These are phyloP conservation scores for Williopsis jadinii DNA, from an alignment of 1,139 yeast species.

Conservation along the genomic window DNA sequence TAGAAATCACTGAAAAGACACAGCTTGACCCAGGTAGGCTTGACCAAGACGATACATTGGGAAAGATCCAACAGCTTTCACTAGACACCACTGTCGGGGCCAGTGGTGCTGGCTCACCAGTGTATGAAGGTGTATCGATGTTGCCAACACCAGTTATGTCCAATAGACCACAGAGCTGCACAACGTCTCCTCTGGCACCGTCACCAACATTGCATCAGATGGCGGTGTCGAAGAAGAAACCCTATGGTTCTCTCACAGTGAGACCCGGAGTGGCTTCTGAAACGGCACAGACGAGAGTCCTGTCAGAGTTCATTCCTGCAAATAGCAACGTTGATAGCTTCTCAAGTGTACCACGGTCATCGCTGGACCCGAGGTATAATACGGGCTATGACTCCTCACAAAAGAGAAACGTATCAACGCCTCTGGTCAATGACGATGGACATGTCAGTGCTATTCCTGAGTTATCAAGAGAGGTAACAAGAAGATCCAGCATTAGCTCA, in stretches of 20 bases:
- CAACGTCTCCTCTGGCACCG: not conserved
- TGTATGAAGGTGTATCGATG: conserved; percentile 18
- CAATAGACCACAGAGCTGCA: conserved; percentile 3
- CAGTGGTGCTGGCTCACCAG: conserved; percentile 14
- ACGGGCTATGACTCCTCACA: conserved; percentile 6
- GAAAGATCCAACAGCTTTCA: too few species aligned
- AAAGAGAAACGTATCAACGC: conserved; percentile 13
- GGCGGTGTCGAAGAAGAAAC: conserved; percentile 4
- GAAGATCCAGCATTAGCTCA: too few species aligned
- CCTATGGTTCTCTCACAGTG: conserved; percentile 17
- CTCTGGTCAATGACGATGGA: conserved; percentile 9
- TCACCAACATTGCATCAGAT: not conserved
- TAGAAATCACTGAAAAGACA: too few species aligned
- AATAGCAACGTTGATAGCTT: conserved; percentile 5
- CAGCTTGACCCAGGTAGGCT: too few species aligned
- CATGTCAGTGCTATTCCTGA: not conserved
- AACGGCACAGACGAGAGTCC: conserved; percentile 4
- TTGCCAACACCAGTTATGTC: conserved; percentile 22
- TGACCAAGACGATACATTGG: too few species aligned
- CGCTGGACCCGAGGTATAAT: conserved; percentile 5
- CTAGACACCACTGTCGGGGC: too few species aligned
- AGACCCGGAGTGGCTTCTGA: conserved; percentile 9
- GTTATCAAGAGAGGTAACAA: not conserved
- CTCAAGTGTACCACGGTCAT: conserved; percentile 2
- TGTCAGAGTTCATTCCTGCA: conserved; percentile 10